Conservation (phyloP, 176 grass and related monocot species). For the Triticum timopheevii region DNA sequence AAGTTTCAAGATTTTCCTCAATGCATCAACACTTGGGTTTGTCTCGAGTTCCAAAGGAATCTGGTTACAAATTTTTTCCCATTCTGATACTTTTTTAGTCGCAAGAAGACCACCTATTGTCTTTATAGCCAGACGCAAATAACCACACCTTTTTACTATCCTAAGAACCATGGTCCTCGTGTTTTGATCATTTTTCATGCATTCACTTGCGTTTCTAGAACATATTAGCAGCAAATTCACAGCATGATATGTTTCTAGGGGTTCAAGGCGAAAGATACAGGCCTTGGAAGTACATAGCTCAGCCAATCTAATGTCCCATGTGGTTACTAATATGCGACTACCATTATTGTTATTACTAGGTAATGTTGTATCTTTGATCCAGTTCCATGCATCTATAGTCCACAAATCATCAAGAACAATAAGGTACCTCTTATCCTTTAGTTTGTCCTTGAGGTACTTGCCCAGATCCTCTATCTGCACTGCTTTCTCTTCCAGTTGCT, state of each 20-base stretch:
- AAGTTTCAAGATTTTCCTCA: background rate
- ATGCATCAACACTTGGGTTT: background rate
- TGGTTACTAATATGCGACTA: too few species aligned
- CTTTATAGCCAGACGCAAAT: background rate
- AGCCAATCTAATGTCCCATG: too few species aligned
- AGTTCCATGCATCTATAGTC: background rate
- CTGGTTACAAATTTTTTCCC: background rate
- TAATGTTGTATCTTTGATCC: too few species aligned
- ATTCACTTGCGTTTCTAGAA: too few species aligned
- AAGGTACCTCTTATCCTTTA: background rate
- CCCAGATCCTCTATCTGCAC: background rate
- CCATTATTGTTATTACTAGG: too few species aligned
- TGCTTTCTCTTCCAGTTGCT: background rate
- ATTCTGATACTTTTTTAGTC: too few species aligned
- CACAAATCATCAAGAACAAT: constrained; percentile 41
- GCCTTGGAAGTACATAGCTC: too few species aligned
- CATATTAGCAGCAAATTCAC: too few species aligned
- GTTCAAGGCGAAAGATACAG: background rate
- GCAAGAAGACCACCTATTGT: background rate
- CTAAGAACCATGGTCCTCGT: too few species aligned
- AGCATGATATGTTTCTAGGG: background rate
- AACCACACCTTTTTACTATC: background rate
- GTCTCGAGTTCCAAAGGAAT: background rate
- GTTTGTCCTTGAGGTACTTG: background rate
- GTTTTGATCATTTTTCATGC: too few species aligned